Base-by-base conservation (phyloP, 2,329 filamentous ascomycete species). In the Scortechinia acanthostroma region DNA sequence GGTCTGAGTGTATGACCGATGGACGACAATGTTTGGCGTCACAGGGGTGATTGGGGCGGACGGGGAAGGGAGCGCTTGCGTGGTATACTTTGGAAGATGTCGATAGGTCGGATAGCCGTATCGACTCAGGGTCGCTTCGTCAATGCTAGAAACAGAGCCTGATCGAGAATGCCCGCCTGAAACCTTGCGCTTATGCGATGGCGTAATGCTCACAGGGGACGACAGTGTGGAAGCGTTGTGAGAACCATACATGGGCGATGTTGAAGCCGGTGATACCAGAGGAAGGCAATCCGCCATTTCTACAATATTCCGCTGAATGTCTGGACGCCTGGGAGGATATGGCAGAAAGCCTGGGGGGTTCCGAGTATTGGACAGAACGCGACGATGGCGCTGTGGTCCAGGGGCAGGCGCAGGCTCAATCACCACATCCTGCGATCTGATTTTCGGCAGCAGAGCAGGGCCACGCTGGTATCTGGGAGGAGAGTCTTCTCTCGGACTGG, bases 51-150 rank as follows among this genome's bases (percentile, higher is more conserved):
- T 6, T 6, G 35, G 35, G 17, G 17, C 17, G n/a, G 25, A 10
- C n/a, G 25, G 25, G 10, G 25, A 10, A 10, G 25, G 10, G 25
- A 10, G 25, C n/a, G 25, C n/a, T 30, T 30, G 25, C 25, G n/a
- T 30, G 6, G 20, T 40, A 19, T 40, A 40, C 35, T 19, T 10
- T 10, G 75, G 73, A 20, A 76, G 58, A 46, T 74, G 71, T 46
- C 73, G 71, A 57, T 81, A 82, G 35, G 77, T 79, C 19, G 78
- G 76, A 60, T 78, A 81, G 46, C 74, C 76, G 61, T 74, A 80
- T 22, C 73, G 73, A 50, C 58, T 66, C 51, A 77, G 58, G 42
- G 68, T 68, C 40, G 61, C 61, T 51, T 74, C 70, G 46, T 77
- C 73, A 45, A 77, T 63, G 50, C 67, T 72, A 19, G 72, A 71